Evolutionary conservation across 106 monocot genomes (phyloP), one percentile per base, ranked within the genome.

Genomic region (Xerophyta viscosa): DNA sequence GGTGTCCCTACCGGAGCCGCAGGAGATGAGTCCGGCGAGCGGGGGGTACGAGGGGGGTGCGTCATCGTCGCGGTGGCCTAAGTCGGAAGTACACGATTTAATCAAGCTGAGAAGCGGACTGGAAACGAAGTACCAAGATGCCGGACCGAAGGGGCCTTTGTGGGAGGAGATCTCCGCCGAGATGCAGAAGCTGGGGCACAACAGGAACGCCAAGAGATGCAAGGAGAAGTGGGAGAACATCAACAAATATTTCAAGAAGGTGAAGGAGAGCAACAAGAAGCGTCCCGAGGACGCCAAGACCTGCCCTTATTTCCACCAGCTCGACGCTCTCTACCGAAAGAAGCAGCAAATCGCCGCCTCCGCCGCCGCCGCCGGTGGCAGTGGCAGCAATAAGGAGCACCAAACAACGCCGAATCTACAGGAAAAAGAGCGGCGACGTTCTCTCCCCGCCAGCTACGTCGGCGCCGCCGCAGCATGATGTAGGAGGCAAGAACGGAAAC

Each of bases 151-250:
- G 64, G 88, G 83, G 1, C 88, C 76, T 0, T 73, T 83, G 17
- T 89, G 88, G 88, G 88, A 89, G 66, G 83, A 88, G 76, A 79
- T 89, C 49, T 76, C 83, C 21, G 25, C 64, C 10, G 76, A 50
- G 19, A 89, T 89, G 88, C 65, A 73, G 64, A 15, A 50, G 52
- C 64, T 83, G 22, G 83, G 83, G 1, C 80, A 80, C 65, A 64
- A 33, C 73, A 46, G 88, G 63, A 89, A 53, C 52, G 0, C 88
- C 9, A 88, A 88, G 67, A 43, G 88, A 70, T 88, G 88, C 66
- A 88, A 88, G 70, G 88, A 89, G 70, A 89, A 89, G 64, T 89
- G 88, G 88, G 88, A 89, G 70, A 89, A 89, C 70, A 89, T 89
- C 66, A 89, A 89, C 69, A 89, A 83, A 73, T 89, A 89, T 64